phyloP scores from a whole-genome alignment of 1,139 yeast genomes.

The Kodamaea alishanica region DNA sequence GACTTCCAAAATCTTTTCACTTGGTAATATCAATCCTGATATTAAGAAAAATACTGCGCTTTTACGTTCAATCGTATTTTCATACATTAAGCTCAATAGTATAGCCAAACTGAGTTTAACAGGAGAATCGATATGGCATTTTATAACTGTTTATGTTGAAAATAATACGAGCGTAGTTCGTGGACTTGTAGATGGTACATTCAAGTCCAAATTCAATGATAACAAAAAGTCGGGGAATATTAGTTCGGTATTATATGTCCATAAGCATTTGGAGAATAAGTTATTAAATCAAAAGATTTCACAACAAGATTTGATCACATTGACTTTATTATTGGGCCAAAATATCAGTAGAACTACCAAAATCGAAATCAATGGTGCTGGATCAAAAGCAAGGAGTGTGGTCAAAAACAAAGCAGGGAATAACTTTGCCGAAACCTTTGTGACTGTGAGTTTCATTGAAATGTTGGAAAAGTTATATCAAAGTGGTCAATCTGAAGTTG shows the following conservation, averaged over 20 bases:
- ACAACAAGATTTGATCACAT: slow-evolving; percentile 39
- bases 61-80: slow-evolving; percentile 51
- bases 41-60: slow-evolving; percentile 50
- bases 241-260: slow-evolving; percentile 42
- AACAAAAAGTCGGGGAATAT: slow-evolving; percentile 50
- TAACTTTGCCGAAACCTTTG: slow-evolving; percentile 54
- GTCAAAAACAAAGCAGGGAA: slow-evolving; percentile 16
- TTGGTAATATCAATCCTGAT: slow-evolving; percentile 69
- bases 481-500: slow-evolving; percentile 48
- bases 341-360: slow-evolving; percentile 7
- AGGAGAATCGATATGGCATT: slow-evolving; percentile 63
- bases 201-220: slow-evolving; percentile 45
- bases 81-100: slow-evolving; percentile 50
- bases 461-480: slow-evolving; percentile 53
- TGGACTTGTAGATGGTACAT: slow-evolving; percentile 51
- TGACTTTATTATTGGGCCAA: slow-evolving; percentile 46
- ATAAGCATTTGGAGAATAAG: slow-evolving; percentile 40
- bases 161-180: slow-evolving; percentile 48
- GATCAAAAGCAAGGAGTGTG: slow-evolving; percentile 7
- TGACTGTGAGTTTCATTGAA: slow-evolving; percentile 54
- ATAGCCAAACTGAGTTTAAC: slow-evolving; percentile 51
- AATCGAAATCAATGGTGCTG: slow-evolving; percentile 10
- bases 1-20: slow-evolving; percentile 53
- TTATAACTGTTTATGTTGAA: slow-evolving; percentile 49
- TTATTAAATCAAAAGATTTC: slow-evolving; percentile 46